Percentiles rank a stretch among this genome's conserved stretches.
Evolutionary conservation across 352 stramenopile genomes (phyloP).

Genomic region (Phytophthora fragariaefolia): DNA sequence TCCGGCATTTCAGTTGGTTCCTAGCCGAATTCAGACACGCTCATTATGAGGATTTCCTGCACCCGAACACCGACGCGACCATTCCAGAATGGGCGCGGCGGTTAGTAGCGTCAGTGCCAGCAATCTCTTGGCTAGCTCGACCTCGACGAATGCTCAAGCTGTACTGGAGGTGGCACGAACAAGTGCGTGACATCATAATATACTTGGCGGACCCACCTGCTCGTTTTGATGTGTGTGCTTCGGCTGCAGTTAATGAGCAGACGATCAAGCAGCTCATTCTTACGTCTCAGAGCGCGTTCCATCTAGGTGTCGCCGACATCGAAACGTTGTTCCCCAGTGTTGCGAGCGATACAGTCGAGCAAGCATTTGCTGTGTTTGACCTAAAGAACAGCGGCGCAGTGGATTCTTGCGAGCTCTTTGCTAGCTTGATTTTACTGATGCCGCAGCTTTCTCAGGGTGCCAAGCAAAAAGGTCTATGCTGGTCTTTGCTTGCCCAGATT

Average conservation of each 20-base stretch:
- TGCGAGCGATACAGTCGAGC: constrained; percentile 5
- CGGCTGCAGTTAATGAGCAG: constrained; percentile 18
- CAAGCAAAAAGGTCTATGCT: constrained; percentile 29
- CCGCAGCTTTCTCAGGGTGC: constrained; percentile 23
- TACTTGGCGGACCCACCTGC: not conserved
- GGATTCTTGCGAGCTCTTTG: constrained; percentile 34
- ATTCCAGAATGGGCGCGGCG: constrained; percentile 20
- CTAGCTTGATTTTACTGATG: constrained; percentile 27
- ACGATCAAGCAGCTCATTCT: constrained; percentile 10
- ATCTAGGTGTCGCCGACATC: constrained; percentile 10
- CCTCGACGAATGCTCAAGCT: constrained; percentile 9
- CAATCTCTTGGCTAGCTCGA: constrained; percentile 1
- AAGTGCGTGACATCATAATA: constrained; percentile 12
- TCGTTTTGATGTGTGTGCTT: not conserved
- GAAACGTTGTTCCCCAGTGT: constrained; percentile 12
- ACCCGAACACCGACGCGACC: not conserved
- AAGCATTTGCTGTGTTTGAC: constrained; percentile 29
- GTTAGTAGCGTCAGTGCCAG: constrained; percentile 15
- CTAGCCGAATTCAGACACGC: constrained; percentile 53
- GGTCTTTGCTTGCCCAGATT: not conserved
- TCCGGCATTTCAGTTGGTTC: constrained; percentile 67
- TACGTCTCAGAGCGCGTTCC: constrained; percentile 21
- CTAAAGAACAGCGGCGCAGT: constrained; percentile 3
- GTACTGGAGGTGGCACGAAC: constrained; percentile 15
- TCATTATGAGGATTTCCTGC: constrained; percentile 20